These are phyloP conservation scores for Neocucurbitaria cava DNA, from an alignment of 2,329 filamentous ascomycete genomes.

Conservation along the genomic window DNA sequence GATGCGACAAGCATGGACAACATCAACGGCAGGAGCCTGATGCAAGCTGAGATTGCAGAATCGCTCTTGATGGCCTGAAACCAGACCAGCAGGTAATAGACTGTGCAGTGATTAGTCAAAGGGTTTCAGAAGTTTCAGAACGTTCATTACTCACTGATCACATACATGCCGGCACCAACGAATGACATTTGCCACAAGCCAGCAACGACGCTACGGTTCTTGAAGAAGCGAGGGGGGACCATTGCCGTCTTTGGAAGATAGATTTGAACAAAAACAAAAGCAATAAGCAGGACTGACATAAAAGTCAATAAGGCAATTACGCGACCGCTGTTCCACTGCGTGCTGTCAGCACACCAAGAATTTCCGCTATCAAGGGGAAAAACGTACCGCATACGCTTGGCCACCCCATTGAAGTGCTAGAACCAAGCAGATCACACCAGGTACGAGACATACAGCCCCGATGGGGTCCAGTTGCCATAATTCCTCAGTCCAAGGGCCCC, in stretches of 20 bases:
- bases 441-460: slow-evolving; percentile 35
- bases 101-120: not conserved
- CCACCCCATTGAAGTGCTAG: slow-evolving; percentile 43
- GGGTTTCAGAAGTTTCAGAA: not conserved
- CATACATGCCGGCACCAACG: not conserved
- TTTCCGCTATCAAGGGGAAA: not conserved
- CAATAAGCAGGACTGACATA: slow-evolving; percentile 48
- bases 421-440: slow-evolving; percentile 33
- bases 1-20: slow-evolving; percentile 18
- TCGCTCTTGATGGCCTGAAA: slow-evolving; percentile 27
- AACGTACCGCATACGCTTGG: slow-evolving; percentile 20
- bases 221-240: slow-evolving; percentile 22
- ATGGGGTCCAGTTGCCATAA: slow-evolving; percentile 35
- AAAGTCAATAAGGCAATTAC: slow-evolving; percentile 54
- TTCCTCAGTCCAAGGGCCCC: slow-evolving; percentile 50
- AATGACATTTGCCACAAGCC: not conserved
- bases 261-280: slow-evolving; percentile 46
- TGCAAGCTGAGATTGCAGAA: slow-evolving; percentile 18
- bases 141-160: not conserved
- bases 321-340: slow-evolving; percentile 49
- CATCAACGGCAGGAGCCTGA: slow-evolving; percentile 18
- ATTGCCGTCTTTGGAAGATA: slow-evolving; percentile 17
- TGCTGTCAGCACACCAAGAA: not conserved
- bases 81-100: slow-evolving; percentile 27
- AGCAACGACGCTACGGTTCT: slow-evolving; percentile 17